A percentile compares a stretch with the other conserved stretches of the same genome.
Evolutionary conservation across 345 rosid genomes (phyloP).

Genomic region (Luvunga scandens): DNA sequence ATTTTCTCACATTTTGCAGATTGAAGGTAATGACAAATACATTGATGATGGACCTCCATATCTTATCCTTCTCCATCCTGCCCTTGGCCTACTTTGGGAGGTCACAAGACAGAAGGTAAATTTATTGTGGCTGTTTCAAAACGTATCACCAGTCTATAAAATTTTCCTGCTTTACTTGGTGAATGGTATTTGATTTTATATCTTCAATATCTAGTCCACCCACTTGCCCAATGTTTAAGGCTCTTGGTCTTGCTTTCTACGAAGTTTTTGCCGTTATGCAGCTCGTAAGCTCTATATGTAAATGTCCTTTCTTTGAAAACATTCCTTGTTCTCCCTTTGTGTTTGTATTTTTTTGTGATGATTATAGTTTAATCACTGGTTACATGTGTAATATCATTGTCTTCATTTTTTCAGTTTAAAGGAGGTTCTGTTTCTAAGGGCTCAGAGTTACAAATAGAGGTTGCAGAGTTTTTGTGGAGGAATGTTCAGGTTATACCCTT

Average conservation of each 20-base stretch:
- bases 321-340: background rate
- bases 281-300: background rate
- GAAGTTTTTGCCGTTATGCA: slow-evolving; percentile 7
- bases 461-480: slow-evolving; percentile 89
- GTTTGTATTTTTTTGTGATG: background rate
- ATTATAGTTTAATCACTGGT: background rate
- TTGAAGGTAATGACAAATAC: slow-evolving; percentile 64
- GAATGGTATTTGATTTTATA: background rate
- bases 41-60: slow-evolving; percentile 71
- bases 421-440: slow-evolving; percentile 74
- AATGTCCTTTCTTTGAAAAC: background rate
- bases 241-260: background rate
- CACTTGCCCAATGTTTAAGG: background rate
- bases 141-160: background rate
- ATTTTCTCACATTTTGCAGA: slow-evolving; percentile 30
- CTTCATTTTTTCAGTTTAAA: slow-evolving; percentile 46
- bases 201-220: background rate
- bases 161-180: background rate
- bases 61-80: slow-evolving; percentile 91
- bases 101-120: slow-evolving; percentile 77
- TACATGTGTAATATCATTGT: slow-evolving; percentile 7
- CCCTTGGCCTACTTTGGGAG: slow-evolving; percentile 96
- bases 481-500: slow-evolving; percentile 65
- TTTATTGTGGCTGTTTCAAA: slow-evolving; percentile 7
- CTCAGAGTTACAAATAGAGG: slow-evolving; percentile 84